phyloP scores from a whole-genome alignment of 2,329 filamentous ascomycete species.

The Myriosclerotinia scirpicola region DNA sequence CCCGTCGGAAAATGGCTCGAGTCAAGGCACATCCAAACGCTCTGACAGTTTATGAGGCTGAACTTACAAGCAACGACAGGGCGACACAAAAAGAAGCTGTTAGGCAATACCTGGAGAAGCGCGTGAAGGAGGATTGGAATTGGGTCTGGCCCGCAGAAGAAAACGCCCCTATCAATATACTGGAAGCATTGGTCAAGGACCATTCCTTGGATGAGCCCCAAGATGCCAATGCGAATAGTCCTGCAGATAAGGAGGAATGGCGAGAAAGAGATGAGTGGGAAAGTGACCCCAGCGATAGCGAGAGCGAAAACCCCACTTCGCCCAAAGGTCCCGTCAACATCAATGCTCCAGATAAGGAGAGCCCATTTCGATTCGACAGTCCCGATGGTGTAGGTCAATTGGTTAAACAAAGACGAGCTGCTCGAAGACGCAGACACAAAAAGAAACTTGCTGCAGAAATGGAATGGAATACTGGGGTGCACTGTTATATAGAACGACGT shows the following conservation, averaged over 20 bases:
- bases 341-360: slow-evolving; percentile 27
- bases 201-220: slow-evolving; percentile 1
- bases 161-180: slow-evolving; percentile 18
- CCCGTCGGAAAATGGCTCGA: slow-evolving; percentile 30
- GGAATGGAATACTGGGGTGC: slow-evolving; percentile 77
- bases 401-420: slow-evolving; percentile 29
- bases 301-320: slow-evolving; percentile 30
- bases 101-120: slow-evolving; percentile 53
- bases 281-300: slow-evolving; percentile 38
- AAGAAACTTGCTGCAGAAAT: slow-evolving; percentile 63
- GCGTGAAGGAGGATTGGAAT: slow-evolving; percentile 59
- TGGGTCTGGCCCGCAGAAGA: slow-evolving; percentile 54
- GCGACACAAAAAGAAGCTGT: slow-evolving; percentile 63
- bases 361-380: slow-evolving; percentile 44
- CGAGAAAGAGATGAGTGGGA: slow-evolving; percentile 41
- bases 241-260: slow-evolving; percentile 30
- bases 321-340: slow-evolving; percentile 25
- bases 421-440: slow-evolving; percentile 45
- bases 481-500: slow-evolving; percentile 74
- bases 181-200: slow-evolving; percentile 4
- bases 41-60: slow-evolving; percentile 54
- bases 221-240: neutral
- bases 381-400: slow-evolving; percentile 43
- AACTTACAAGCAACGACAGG: slow-evolving; percentile 63
- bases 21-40: slow-evolving; percentile 40